phyloP scores from a whole-genome alignment of 768 basidiomycete genomes.

The Hygrophorus pudorinus region DNA sequence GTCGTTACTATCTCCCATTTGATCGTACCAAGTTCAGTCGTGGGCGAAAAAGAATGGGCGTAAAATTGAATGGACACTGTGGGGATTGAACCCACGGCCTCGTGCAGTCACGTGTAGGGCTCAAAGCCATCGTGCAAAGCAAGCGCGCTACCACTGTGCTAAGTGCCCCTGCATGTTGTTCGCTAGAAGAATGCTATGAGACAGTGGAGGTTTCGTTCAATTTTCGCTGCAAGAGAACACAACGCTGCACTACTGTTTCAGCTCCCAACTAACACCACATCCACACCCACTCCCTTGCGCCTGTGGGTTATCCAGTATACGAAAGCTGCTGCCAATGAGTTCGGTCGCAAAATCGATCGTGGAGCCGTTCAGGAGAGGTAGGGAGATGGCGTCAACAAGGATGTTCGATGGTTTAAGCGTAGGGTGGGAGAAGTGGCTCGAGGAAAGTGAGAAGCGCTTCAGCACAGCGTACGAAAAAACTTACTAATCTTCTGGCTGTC shows the following conservation, averaged over 20 bases:
- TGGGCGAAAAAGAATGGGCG: too few species aligned
- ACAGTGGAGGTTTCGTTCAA: too few species aligned
- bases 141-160: constrained; percentile 11
- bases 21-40: too few species aligned
- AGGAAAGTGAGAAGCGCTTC: background rate
- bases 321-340: constrained; percentile 88
- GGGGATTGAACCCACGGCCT: constrained; percentile 11
- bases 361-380: constrained; percentile 78
- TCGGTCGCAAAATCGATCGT: constrained; percentile 90
- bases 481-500: constrained; percentile 77
- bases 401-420: constrained; percentile 63
- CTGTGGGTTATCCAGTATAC: constrained; percentile 78
- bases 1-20: too few species aligned
- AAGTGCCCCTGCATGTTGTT: background rate
- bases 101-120: constrained; percentile 2
- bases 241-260: constrained; percentile 43
- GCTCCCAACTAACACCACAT: constrained; percentile 94
- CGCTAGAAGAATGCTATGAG: too few species aligned
- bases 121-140: constrained; percentile 3
- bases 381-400: constrained; percentile 78
- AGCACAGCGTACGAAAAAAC: constrained; percentile 19
- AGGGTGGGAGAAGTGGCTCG: constrained; percentile 65
- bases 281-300: constrained; percentile 87
- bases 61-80: constrained; percentile 6
- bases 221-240: too few species aligned